Base-by-base conservation (phyloP, 2,329 filamentous ascomycete genomes). In the Capronia coronata region DNA sequence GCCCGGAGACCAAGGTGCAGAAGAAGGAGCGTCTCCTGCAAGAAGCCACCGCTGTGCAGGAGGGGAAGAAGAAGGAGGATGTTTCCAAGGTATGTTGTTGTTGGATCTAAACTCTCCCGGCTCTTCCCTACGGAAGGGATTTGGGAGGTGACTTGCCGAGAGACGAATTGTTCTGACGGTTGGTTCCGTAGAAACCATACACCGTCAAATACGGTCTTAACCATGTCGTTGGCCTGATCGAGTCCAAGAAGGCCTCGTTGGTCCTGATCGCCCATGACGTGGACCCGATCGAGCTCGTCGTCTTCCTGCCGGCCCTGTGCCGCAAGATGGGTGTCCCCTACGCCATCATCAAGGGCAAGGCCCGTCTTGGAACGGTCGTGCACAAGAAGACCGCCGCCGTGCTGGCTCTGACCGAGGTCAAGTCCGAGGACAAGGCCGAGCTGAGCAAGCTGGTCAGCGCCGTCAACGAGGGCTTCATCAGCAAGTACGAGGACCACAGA, bases 21-120 rank as follows among this genome's bases (percentile, higher is more conserved):
- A 98, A 98, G 88, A 98, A 97, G 84, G 94, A 98, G 80, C 89
- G 93, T 77, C 81, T 98, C 62, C 83, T 87, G 73, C 89, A 95
- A 82, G 93, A 98, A 83, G 93, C 94, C 61, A 95, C 90, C 66
- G 94, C 93, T 68, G 83, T 98, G 72, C 84, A 89, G 72, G 90
- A 97, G 75, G 93, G 94, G 75, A 96, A 97, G 87, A 98, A 97
- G 87, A 97, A 97, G 87, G 94, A 98, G 82, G 90, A 95, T 68
- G 91, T 94, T 71, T 87, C 82, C 86, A 97, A 97, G 88, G 54
- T 56, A 51, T 37, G 34, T 37, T n/a, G 10, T 27, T n/a, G 23
- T 27, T 10, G 5, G 5, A 5, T 10, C 5, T 10, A 10, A 10
- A 10, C 23, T 10, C 23, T 27, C 23, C 10, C 23, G 23, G 23